Percentiles rank a stretch among this genome's conserved stretches.
These are phyloP conservation scores for Rhododendron molle DNA, from an alignment of 148 eudicot genomes.

Conservation along the genomic window DNA sequence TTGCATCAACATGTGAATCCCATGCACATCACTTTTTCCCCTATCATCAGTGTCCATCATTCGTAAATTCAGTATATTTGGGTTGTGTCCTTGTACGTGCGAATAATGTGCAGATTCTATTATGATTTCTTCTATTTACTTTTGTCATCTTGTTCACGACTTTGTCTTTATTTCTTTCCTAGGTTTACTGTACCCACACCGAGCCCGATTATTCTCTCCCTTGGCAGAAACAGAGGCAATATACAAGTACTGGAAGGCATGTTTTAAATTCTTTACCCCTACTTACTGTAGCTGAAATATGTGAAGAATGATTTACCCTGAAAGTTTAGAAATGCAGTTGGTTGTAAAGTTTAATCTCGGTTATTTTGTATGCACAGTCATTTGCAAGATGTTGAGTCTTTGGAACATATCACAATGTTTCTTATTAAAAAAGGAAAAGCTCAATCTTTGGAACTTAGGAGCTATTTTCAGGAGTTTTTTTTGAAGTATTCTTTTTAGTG, in stretches of 20 bases:
- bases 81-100: not conserved
- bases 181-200: conserved; percentile 96
- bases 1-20: not conserved
- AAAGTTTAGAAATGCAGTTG: not conserved
- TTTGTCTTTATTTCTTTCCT: conserved; percentile 21
- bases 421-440: not conserved
- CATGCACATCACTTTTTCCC: not conserved
- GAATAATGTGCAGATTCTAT: not conserved
- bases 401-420: not conserved
- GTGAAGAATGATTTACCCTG: not conserved
- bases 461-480: not conserved
- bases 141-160: not conserved
- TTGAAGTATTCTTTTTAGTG: conserved; percentile 15
- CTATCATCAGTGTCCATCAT: not conserved
- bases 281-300: not conserved
- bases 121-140: not conserved
- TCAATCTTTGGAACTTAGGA: not conserved
- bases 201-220: conserved; percentile 98
- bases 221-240: conserved; percentile 97
- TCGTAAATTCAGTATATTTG: not conserved
- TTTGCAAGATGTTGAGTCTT: not conserved
- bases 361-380: not conserved
- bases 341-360: not conserved
- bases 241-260: conserved; percentile 94
- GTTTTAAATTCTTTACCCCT: conserved; percentile 6